Conservation (phyloP, 179 eudicot genomes). For the Heliamphora pulchella region DNA sequence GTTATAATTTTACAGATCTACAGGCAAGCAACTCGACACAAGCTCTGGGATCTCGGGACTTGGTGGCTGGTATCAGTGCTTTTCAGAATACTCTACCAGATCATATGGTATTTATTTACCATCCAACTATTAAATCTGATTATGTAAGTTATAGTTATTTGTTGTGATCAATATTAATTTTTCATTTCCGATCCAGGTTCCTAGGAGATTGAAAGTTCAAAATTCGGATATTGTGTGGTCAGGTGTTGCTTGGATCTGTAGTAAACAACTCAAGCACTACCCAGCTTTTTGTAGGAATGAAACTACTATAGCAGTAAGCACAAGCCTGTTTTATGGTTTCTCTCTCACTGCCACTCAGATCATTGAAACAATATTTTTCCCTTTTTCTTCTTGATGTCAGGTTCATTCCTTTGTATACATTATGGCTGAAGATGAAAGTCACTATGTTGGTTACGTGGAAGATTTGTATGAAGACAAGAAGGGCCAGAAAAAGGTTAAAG, state of each 20-base stretch:
- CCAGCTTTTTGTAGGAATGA: constrained; percentile 31
- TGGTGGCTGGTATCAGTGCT: constrained; percentile 4
- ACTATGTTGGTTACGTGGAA: constrained; percentile 83
- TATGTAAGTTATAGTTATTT: neutral
- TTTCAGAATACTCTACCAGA: constrained; percentile 14
- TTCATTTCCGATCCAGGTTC: constrained; percentile 23
- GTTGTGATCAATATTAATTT: neutral
- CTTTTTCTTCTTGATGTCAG: constrained; percentile 29
- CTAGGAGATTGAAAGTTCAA: constrained; percentile 26
- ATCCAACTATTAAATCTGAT: neutral
- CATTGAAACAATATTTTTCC: neutral
- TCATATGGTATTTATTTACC: constrained; percentile 21
- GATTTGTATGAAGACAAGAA: constrained; percentile 98
- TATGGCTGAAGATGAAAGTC: constrained; percentile 91
- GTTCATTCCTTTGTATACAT: constrained; percentile 84
- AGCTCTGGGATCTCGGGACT: constrained; percentile 7
- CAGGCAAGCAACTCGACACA: constrained; percentile 6
- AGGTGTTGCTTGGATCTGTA: constrained; percentile 38
- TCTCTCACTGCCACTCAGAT: neutral
- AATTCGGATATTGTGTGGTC: constrained; percentile 33
- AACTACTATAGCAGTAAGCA: constrained; percentile 29
- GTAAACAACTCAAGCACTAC: constrained; percentile 42
- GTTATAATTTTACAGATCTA: constrained; percentile 14
- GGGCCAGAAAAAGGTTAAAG: constrained; percentile 92
- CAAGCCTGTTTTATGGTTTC: neutral